A percentile compares a stretch with the other conserved stretches of the same genome.
phyloP scores from a whole-genome alignment of 345 rosid genomes.

The Eucalyptus microcorys region DNA sequence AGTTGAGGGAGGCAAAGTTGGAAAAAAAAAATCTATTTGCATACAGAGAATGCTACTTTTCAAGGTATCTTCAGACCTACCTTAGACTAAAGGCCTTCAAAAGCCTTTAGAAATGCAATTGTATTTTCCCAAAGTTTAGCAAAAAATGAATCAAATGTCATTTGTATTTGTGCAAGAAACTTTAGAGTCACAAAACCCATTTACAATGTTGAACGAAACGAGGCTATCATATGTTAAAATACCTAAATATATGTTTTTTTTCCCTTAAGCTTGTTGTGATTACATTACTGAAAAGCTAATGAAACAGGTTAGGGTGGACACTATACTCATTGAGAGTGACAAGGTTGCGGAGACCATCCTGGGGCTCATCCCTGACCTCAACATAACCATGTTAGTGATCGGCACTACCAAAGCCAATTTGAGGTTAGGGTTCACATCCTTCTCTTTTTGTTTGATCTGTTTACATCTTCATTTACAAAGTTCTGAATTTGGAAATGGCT shows the following conservation, averaged over 20 bases:
- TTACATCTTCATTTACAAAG: not conserved
- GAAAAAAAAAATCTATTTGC: too few species aligned
- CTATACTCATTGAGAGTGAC: slow-evolving; percentile 69
- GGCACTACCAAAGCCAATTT: slow-evolving; percentile 52
- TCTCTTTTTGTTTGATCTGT: not conserved
- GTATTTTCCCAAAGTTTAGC: not conserved
- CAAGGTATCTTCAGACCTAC: too few species aligned
- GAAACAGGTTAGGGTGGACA: slow-evolving; percentile 53
- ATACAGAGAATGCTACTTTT: not conserved
- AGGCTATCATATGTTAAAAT: not conserved
- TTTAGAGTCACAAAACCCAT: not conserved
- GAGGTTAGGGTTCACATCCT: slow-evolving; percentile 14
- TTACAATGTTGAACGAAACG: too few species aligned
- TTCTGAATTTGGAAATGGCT: not conserved
- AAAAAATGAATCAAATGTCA: too few species aligned
- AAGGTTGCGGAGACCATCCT: slow-evolving; percentile 47
- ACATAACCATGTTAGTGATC: slow-evolving; percentile 64
- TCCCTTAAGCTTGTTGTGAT: not conserved
- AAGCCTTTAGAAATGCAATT: too few species aligned
- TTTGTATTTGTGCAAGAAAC: not conserved
- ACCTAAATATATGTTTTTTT: not conserved
- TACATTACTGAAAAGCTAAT: not conserved
- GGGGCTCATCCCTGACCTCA: slow-evolving; percentile 62
- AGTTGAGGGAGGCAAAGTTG: not conserved
- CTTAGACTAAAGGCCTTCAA: too few species aligned